These are phyloP conservation scores for Aspergillus sclerotialis DNA, from an alignment of 2,329 filamentous ascomycete genomes.

Conservation along the genomic window DNA sequence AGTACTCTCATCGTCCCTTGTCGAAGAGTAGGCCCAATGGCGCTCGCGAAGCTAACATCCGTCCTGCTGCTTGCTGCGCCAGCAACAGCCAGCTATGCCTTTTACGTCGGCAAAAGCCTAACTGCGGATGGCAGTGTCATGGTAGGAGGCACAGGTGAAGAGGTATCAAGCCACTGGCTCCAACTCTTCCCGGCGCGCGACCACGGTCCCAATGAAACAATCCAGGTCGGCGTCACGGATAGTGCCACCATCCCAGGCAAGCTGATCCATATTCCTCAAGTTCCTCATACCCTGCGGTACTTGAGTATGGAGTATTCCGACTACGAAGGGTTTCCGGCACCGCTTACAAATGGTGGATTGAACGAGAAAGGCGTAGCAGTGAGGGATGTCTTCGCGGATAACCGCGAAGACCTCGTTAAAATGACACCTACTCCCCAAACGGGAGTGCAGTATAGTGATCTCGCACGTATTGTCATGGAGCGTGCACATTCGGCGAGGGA, in stretches of 20 bases:
- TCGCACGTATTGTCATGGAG: not conserved
- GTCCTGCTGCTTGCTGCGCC: not conserved
- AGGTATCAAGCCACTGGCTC: not conserved
- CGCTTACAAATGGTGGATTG: not conserved
- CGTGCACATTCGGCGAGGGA: not conserved
- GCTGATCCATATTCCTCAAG: not conserved
- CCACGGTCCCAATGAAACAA: not conserved
- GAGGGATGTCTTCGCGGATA: not conserved
- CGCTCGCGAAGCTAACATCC: not conserved
- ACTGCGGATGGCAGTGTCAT: not conserved
- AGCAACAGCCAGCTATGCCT: not conserved
- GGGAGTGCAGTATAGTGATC: not conserved
- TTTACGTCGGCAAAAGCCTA: not conserved
- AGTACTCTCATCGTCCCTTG: too few species aligned
- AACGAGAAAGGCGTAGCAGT: not conserved
- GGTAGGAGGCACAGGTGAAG: not conserved
- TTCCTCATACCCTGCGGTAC: not conserved
- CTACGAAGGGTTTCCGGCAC: not conserved
- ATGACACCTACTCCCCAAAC: not conserved
- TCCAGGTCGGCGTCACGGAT: not conserved
- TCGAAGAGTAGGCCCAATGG: too few species aligned
- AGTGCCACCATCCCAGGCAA: not conserved
- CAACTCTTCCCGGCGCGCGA: not conserved
- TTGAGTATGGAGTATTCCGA: not conserved
- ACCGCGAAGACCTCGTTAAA: not conserved